Evolutionary conservation across 768 basidiomycete genomes (phyloP).

Genomic region (Naganishia vaughanmartiniae): DNA sequence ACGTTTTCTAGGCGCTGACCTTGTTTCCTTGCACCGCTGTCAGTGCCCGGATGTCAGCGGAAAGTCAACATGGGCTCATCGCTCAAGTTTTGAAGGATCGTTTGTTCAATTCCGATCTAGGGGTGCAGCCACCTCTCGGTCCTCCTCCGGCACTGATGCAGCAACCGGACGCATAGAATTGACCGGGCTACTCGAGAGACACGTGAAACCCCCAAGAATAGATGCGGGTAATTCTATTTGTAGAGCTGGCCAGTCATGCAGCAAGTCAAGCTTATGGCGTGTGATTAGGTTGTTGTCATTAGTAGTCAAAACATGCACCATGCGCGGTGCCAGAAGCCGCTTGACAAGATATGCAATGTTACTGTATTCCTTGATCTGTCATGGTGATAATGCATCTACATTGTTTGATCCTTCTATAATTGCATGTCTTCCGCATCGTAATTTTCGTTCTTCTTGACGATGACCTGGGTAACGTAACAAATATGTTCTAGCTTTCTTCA

Average conservation of each 20-base stretch:
- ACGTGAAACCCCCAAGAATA: not conserved
- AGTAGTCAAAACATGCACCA: too few species aligned
- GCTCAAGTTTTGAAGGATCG: slow-evolving; percentile 90
- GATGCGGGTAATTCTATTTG: not conserved
- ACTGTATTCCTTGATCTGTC: slow-evolving; percentile 4
- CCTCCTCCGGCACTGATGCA: slow-evolving; percentile 20
- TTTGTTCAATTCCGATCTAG: slow-evolving; percentile 60
- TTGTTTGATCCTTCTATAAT: slow-evolving; percentile 1
- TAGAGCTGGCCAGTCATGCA: not conserved
- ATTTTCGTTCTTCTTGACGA: slow-evolving; percentile 52
- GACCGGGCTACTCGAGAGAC: not conserved
- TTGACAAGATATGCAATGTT: slow-evolving; percentile 2
- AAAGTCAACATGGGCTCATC: slow-evolving; percentile 90
- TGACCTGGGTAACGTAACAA: slow-evolving; percentile 23
- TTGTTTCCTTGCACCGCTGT: not conserved
- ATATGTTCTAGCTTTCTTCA: not conserved
- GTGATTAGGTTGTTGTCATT: too few species aligned
- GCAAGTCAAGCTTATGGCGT: not conserved
- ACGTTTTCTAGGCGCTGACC: not conserved
- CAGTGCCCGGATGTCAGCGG: slow-evolving; percentile 82
- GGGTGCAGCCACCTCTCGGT: slow-evolving; percentile 4
- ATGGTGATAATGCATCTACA: not conserved
- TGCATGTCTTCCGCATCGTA: slow-evolving; percentile 50
- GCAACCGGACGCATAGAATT: slow-evolving; percentile 18
- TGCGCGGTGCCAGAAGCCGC: too few species aligned